Evolutionary conservation across 495 filamentous ascomycete species (phyloP).

Genomic region (Hyphodiscus hymeniophilus): DNA sequence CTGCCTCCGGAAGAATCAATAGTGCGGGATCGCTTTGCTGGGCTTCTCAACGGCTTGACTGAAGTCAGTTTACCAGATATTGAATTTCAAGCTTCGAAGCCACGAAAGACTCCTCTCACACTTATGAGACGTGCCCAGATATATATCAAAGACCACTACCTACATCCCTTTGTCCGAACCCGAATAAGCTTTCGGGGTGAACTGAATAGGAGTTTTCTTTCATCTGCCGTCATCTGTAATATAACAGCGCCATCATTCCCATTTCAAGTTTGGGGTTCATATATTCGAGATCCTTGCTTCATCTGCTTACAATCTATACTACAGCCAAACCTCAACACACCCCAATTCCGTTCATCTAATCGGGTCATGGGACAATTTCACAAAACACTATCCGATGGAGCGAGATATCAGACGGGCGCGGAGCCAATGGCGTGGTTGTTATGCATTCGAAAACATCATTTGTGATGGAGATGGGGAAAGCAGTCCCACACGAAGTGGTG

Average conservation of each 20-base stretch:
- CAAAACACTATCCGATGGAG: constrained; percentile 66
- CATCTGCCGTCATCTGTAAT: constrained; percentile 2
- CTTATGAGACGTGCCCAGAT: background rate
- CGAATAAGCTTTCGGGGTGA: background rate
- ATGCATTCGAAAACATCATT: constrained; percentile 74
- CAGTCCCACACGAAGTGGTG: constrained; percentile 57
- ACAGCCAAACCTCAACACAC: constrained; percentile 56
- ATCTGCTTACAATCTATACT: constrained; percentile 23
- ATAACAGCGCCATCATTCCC: constrained; percentile 3
- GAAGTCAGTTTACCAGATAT: no score
- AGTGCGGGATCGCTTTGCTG: no score
- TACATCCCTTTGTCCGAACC: background rate
- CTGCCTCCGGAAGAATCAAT: no score
- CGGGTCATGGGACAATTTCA: constrained; percentile 93
- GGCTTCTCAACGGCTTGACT: no score
- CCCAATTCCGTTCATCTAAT: constrained; percentile 68
- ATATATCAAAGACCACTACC: background rate
- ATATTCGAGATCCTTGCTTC: constrained; percentile 14
- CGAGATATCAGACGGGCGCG: constrained; percentile 59
- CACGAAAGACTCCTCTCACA: background rate
- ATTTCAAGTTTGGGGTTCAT: background rate
- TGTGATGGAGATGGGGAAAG: constrained; percentile 59
- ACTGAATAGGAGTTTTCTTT: constrained; percentile 3
- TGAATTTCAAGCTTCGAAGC: background rate
- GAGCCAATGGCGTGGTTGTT: constrained; percentile 77